Conservation (phyloP, 305 asterid genomes). For the Lippia alba region DNA sequence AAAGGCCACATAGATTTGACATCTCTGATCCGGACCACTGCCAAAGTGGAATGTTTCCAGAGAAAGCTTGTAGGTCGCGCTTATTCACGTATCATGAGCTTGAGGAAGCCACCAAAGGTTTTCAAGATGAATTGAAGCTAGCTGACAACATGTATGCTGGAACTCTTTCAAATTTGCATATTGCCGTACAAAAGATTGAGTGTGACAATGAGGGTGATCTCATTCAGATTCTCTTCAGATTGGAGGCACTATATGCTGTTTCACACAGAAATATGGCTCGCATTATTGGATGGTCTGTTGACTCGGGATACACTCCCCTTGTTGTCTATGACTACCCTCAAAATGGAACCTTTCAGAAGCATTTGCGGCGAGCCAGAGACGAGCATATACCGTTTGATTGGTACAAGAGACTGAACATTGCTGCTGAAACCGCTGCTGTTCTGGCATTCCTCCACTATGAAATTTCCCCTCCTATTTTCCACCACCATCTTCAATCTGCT, state of each 20-base stretch:
- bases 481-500: conserved; percentile 53
- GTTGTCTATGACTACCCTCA: conserved; percentile 58
- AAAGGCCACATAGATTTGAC: conserved; percentile 39
- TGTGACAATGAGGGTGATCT: conserved; percentile 49
- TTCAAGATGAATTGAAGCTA: conserved; percentile 49
- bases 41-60: conserved; percentile 41
- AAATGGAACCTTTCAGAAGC: conserved; percentile 57
- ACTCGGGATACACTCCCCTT: conserved; percentile 46
- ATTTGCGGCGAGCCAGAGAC: conserved; percentile 44
- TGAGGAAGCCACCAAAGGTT: conserved; percentile 70
- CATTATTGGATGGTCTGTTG: conserved; percentile 62
- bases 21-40: conserved; percentile 40
- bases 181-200: conserved; percentile 56
- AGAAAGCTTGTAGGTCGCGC: conserved; percentile 43
- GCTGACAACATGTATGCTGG: conserved; percentile 54
- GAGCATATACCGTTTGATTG: conserved; percentile 51
- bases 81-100: conserved; percentile 63
- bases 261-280: conserved; percentile 60
- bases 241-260: conserved; percentile 53
- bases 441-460: conserved; percentile 67
- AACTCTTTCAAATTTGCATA: conserved; percentile 43
- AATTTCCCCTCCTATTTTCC: conserved; percentile 60
- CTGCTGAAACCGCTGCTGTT: conserved; percentile 53
- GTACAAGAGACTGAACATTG: conserved; percentile 53
- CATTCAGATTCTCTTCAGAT: conserved; percentile 43